Evolutionary conservation across 2,329 filamentous ascomycete species (phyloP).

Genomic region (Ophiosphaerella korrae): DNA sequence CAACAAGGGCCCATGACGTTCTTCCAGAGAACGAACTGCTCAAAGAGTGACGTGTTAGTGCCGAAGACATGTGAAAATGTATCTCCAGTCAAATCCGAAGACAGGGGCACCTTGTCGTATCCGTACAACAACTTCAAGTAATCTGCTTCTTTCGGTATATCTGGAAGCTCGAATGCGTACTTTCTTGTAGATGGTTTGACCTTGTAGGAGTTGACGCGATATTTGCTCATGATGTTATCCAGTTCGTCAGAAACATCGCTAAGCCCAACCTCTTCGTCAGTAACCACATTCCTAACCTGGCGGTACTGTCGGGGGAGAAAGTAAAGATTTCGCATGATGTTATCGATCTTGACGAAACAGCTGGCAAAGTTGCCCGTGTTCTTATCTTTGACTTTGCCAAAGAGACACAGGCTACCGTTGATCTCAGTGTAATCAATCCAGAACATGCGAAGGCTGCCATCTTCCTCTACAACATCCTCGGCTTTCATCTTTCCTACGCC

Average conservation of each 20-base stretch:
- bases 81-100: conserved; percentile 74
- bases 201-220: conserved; percentile 88
- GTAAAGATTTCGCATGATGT: conserved; percentile 88
- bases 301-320: conserved; percentile 81
- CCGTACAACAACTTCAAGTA: conserved; percentile 97
- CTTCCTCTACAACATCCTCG: conserved; percentile 86
- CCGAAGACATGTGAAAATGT: conserved; percentile 96
- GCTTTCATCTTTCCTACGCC: conserved; percentile 80
- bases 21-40: conserved; percentile 98
- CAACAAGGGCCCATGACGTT: conserved; percentile 99
- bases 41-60: conserved; percentile 89
- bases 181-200: conserved; percentile 89
- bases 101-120: conserved; percentile 79
- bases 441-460: conserved; percentile 91
- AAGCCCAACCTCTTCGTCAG: conserved; percentile 81
- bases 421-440: conserved; percentile 97
- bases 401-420: conserved; percentile 88
- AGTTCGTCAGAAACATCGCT: conserved; percentile 89
- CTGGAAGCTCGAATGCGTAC: conserved; percentile 91
- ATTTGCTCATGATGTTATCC: conserved; percentile 82
- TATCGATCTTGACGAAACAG: conserved; percentile 95
- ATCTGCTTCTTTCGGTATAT: conserved; percentile 83
- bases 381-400: conserved; percentile 95
- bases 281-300: conserved; percentile 66
- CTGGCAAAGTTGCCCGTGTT: conserved; percentile 79